phyloP scores from a whole-genome alignment of 2,329 filamentous ascomycete genomes.

The Fusarium phyllophilum region DNA sequence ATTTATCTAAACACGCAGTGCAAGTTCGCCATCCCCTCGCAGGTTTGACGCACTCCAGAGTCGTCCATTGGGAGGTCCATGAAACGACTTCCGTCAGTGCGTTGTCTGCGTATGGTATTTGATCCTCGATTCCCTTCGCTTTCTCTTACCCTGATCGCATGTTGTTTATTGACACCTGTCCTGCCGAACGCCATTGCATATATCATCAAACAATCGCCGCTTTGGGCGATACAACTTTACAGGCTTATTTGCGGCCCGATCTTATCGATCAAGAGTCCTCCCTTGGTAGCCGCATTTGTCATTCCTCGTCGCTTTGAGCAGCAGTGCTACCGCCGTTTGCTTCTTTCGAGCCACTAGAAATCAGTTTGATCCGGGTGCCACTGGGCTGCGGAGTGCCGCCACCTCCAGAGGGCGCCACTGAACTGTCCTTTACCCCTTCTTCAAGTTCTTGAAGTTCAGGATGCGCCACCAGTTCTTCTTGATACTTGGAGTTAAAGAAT shows the following conservation, averaged over 20 bases:
- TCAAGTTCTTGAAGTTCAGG: constrained; percentile 67
- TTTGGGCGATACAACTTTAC: constrained; percentile 26
- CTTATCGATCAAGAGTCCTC: not conserved
- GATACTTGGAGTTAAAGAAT: constrained; percentile 65
- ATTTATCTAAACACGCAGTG: constrained; percentile 47
- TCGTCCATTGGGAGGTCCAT: constrained; percentile 13
- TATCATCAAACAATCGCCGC: constrained; percentile 45
- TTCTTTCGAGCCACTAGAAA: constrained; percentile 53
- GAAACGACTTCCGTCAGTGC: constrained; percentile 24
- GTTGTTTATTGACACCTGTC: constrained; percentile 39
- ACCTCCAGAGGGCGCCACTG: constrained; percentile 63
- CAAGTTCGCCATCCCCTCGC: constrained; percentile 33
- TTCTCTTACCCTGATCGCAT: constrained; percentile 42
- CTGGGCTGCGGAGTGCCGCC: constrained; percentile 73
- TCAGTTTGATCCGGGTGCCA: constrained; percentile 77
- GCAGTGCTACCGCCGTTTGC: constrained; percentile 53
- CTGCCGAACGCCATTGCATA: constrained; percentile 47
- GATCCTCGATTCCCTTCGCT: constrained; percentile 31
- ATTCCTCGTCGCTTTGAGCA: constrained; percentile 65
- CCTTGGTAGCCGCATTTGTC: constrained; percentile 24
- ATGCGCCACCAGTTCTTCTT: constrained; percentile 64
- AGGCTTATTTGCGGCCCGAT: constrained; percentile 11
- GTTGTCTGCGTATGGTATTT: constrained; percentile 45
- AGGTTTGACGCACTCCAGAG: constrained; percentile 30
- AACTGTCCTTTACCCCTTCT: constrained; percentile 53